Conservation (phyloP, 352 stramenopile genomes). For the Proteromonas lacertae region DNA sequence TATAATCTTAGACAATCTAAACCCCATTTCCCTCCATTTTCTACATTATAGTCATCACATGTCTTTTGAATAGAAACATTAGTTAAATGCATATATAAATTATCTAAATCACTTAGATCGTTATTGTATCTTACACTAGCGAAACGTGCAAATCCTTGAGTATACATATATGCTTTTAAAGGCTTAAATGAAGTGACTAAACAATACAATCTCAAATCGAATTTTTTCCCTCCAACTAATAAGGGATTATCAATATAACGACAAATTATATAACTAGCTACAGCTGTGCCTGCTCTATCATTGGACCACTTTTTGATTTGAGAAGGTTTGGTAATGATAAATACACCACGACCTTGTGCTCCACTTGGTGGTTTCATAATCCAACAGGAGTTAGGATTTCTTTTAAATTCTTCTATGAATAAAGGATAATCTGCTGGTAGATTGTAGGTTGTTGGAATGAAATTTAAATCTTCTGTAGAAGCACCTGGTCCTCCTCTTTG, state of each 20-base stretch:
- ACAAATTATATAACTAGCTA: conserved; percentile 23
- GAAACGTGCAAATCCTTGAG: conserved; percentile 52
- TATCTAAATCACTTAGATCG: conserved; percentile 36
- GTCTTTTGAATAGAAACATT: conserved; percentile 53
- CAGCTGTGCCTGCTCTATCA: neutral
- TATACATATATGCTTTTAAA: conserved; percentile 22
- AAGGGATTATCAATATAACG: conserved; percentile 50
- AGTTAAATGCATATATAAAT: conserved; percentile 42
- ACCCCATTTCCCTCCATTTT: conserved; percentile 51
- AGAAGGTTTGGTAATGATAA: conserved; percentile 57
- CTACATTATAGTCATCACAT: conserved; percentile 49
- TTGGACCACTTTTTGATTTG: conserved; percentile 46
- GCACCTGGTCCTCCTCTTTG: conserved; percentile 15
- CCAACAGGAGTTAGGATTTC: conserved; percentile 42
- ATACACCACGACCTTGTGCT: conserved; percentile 56
- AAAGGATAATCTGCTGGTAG: conserved; percentile 56
- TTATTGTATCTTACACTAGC: conserved; percentile 38
- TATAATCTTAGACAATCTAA: conserved; percentile 39
- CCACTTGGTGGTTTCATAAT: conserved; percentile 64
- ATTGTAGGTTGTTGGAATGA: conserved; percentile 52
- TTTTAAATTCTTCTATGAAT: conserved; percentile 38
- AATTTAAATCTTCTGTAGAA: conserved; percentile 10
- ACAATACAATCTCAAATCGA: conserved; percentile 56
- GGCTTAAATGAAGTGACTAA: conserved; percentile 40
- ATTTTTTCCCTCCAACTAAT: conserved; percentile 58